A percentile compares a stretch with the other conserved stretches of the same genome.
Evolutionary conservation across 352 stramenopile species (phyloP).

Genomic region (Phytophthora europaea): DNA sequence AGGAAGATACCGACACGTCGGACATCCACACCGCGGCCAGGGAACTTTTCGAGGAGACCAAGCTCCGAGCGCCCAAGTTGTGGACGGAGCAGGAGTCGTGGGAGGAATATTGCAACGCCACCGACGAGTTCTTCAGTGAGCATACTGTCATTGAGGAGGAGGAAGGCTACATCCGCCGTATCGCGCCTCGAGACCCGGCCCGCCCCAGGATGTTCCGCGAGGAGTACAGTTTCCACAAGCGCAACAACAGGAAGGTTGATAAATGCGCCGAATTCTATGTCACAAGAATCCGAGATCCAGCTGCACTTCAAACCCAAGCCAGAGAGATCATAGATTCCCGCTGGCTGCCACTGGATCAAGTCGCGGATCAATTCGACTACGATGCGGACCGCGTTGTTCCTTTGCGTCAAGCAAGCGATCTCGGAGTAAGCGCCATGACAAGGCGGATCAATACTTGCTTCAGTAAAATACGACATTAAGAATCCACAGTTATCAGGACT

Average conservation of each 20-base stretch:
- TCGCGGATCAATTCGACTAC: not conserved
- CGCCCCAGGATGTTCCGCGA: slow-evolving; percentile 1
- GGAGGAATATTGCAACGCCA: not conserved
- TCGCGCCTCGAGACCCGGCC: not conserved
- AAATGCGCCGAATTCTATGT: not conserved
- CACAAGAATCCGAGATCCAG: not conserved
- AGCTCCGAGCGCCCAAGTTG: not conserved
- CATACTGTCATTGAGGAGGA: not conserved
- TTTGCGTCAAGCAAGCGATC: not conserved
- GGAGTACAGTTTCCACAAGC: not conserved
- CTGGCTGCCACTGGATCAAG: not conserved
- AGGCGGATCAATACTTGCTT: not conserved
- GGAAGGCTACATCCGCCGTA: not conserved
- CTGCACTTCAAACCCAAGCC: not conserved
- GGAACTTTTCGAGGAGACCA: not conserved
- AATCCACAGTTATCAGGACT: not conserved
- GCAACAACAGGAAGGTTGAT: not conserved
- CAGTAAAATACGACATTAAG: not conserved
- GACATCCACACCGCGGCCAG: not conserved
- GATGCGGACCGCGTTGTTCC: not conserved
- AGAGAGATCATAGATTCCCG: not conserved
- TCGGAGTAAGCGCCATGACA: not conserved
- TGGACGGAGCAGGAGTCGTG: not conserved
- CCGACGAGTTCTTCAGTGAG: not conserved
- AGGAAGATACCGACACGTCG: not conserved